These are phyloP conservation scores for Crithidia fasciculata DNA, from an alignment of 208 protist genomes.

Conservation along the genomic window DNA sequence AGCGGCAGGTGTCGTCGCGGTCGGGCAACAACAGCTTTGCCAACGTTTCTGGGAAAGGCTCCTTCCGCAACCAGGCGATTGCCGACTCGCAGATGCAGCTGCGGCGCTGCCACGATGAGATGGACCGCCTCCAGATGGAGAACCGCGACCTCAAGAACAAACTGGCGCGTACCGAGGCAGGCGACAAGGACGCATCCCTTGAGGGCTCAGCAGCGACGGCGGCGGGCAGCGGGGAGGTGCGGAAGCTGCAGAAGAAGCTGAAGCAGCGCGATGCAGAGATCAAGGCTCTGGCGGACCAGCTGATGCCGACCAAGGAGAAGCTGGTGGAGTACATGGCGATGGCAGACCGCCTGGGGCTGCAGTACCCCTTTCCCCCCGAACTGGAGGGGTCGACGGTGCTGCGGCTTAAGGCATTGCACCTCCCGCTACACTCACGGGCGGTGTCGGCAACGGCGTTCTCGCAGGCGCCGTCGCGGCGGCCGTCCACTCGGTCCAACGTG, in stretches of 20 bases:
- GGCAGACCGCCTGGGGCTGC: slow-evolving; percentile 79
- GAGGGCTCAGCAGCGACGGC: not conserved
- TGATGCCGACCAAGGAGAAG: slow-evolving; percentile 87
- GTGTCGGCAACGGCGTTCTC: slow-evolving; percentile 21
- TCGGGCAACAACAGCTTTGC: slow-evolving; percentile 13
- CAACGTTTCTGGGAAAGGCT: slow-evolving; percentile 11
- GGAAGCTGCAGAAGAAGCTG: slow-evolving; percentile 33
- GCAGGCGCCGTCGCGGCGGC: not conserved
- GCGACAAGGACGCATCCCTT: not conserved
- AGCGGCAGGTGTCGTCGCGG: slow-evolving; percentile 4
- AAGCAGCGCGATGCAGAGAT: slow-evolving; percentile 65
- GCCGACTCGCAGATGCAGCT: slow-evolving; percentile 46
- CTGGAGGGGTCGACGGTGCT: slow-evolving; percentile 68
- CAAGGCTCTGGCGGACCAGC: slow-evolving; percentile 55
- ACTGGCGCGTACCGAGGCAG: slow-evolving; percentile 4
- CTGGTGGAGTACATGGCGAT: slow-evolving; percentile 88
- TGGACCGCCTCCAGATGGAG: slow-evolving; percentile 43
- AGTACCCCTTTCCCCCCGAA: slow-evolving; percentile 80
- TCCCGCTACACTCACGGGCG: slow-evolving; percentile 27
- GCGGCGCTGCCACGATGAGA: slow-evolving; percentile 44
- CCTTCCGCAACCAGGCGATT: slow-evolving; percentile 27
- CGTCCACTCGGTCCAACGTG: slow-evolving; percentile 3
- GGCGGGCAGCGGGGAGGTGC: slow-evolving; percentile 16
- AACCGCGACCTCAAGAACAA: slow-evolving; percentile 30
- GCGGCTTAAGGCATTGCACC: slow-evolving; percentile 57